Evolutionary conservation across 345 rosid species (phyloP).

Genomic region (Ceriops decandra): DNA sequence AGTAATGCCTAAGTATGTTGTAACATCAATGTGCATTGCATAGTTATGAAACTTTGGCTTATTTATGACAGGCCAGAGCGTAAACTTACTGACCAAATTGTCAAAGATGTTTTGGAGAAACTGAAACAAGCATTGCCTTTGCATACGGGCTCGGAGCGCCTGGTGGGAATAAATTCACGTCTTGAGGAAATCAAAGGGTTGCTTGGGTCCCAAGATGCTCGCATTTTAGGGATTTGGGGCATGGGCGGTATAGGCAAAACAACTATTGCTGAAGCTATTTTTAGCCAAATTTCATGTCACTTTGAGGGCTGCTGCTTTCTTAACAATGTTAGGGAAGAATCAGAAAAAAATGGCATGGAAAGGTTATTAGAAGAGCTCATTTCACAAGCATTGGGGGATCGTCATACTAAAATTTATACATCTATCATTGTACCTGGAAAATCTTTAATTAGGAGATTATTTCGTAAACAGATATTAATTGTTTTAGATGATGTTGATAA

Average conservation of each 20-base stretch:
- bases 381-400: not conserved
- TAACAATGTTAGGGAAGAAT: conserved; percentile 6
- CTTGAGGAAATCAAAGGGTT: not conserved
- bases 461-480: not conserved
- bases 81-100: not conserved
- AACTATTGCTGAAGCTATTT: conserved; percentile 7
- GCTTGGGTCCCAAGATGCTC: not conserved
- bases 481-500: conserved; percentile 13
- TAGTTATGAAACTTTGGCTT: not conserved
- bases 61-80: not conserved
- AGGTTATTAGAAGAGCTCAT: not conserved
- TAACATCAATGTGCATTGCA: no score
- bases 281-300: not conserved
- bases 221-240: conserved; percentile 11
- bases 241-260: conserved; percentile 24
- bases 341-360: not conserved
- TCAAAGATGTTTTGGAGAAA: not conserved
- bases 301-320: conserved; percentile 10
- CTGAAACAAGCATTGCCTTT: not conserved
- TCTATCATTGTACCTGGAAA: not conserved
- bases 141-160: not conserved
- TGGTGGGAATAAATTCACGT: conserved; percentile 11
- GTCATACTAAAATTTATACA: not conserved
- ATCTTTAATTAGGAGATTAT: not conserved
- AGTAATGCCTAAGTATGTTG: no score